Conservation (phyloP, 208 protist species). For the Leishmania turanica region DNA sequence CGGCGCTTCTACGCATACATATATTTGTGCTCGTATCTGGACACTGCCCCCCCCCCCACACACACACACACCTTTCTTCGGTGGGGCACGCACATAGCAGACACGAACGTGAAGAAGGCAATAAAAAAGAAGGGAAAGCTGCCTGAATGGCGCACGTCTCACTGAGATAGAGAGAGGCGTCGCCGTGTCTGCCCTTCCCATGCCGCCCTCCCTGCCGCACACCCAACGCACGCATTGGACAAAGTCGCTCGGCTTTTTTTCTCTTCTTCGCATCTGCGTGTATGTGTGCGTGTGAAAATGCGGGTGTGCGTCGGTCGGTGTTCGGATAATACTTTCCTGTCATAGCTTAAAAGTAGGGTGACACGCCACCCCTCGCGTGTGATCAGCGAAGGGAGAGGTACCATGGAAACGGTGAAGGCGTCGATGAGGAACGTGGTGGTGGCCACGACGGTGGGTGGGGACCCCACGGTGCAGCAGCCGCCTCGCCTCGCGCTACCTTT, state of each 20-base stretch:
- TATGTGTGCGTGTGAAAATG: neutral
- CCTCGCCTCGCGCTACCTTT: neutral
- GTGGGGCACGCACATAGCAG: too few species aligned
- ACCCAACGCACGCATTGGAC: neutral
- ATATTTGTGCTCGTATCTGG: neutral
- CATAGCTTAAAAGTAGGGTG: neutral
- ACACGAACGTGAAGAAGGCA: slow-evolving; percentile 5
- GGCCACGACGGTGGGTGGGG: neutral
- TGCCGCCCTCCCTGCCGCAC: neutral
- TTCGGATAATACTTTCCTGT: neutral
- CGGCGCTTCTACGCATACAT: neutral
- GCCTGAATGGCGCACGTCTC: neutral
- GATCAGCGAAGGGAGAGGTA: neutral
- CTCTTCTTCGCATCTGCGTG: neutral
- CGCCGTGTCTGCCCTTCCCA: neutral
- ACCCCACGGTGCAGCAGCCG: neutral
- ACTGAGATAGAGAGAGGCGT: neutral
- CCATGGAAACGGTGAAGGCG: neutral
- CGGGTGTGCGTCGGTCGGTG: neutral
- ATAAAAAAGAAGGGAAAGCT: slow-evolving; percentile 1
- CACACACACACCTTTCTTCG: neutral
- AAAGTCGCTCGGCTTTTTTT: neutral
- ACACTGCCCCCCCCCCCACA: neutral
- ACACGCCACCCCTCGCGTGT: neutral
- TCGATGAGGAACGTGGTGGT: neutral